These are phyloP conservation scores for Pythium monospermum DNA, from an alignment of 352 stramenopile genomes.

Conservation along the genomic window DNA sequence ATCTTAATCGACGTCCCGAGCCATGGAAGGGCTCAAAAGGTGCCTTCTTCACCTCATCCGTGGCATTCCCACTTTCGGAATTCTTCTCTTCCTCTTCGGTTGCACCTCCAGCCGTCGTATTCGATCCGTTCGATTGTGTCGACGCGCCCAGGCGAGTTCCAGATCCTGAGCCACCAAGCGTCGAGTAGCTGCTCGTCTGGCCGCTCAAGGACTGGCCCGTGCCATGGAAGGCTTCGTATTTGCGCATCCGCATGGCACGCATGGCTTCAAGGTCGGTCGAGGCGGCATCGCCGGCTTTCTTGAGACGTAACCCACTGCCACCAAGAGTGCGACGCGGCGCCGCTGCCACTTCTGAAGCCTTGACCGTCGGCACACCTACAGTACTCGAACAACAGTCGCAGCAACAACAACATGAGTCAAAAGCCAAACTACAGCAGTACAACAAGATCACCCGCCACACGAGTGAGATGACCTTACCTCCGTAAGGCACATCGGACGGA, in stretches of 20 bases:
- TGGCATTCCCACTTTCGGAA: constrained; percentile 26
- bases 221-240: constrained; percentile 83
- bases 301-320: constrained; percentile 60
- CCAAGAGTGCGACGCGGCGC: constrained; percentile 31
- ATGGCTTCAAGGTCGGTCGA: constrained; percentile 61
- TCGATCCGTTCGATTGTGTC: constrained; percentile 6
- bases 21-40: constrained; percentile 61
- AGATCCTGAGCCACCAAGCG: constrained; percentile 19
- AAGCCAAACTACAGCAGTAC: not conserved
- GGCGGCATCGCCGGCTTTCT: constrained; percentile 53
- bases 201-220: constrained; percentile 72
- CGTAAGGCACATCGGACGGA: constrained; percentile 54
- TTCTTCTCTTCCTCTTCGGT: constrained; percentile 40
- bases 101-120: not conserved
- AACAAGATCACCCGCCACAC: not conserved
- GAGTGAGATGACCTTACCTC: constrained; percentile 26
- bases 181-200: constrained; percentile 31
- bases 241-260: constrained; percentile 63
- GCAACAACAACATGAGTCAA: not conserved
- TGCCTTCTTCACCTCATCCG: constrained; percentile 23
- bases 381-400: not conserved
- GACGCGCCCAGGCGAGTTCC: constrained; percentile 10
- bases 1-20: constrained; percentile 38
- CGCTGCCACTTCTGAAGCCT: constrained; percentile 34
- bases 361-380: constrained; percentile 64